These are phyloP conservation scores for Salvia hispanica DNA, from an alignment of 257 asterid genomes.

Conservation along the genomic window DNA sequence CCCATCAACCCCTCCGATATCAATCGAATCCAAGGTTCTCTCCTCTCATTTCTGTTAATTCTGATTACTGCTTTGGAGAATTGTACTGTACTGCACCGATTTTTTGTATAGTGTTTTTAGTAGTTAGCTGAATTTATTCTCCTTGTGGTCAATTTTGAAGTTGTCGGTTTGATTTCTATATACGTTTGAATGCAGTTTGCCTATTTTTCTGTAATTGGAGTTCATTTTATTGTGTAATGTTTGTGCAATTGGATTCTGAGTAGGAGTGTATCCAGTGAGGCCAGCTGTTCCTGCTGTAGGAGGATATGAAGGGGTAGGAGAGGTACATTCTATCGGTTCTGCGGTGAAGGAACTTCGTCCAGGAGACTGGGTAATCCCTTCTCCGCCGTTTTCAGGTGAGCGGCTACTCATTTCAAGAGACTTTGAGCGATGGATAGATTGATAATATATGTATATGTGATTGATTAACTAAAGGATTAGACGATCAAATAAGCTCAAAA, in stretches of 20 bases:
- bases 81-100: not conserved
- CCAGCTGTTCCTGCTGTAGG: conserved; percentile 93
- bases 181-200: not conserved
- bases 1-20: conserved; percentile 97
- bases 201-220: not conserved
- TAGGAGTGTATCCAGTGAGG: conserved; percentile 95
- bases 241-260: conserved; percentile 10
- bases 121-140: conserved; percentile 17
- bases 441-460: too few species aligned
- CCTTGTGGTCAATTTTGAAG: not conserved
- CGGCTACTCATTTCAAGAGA: conserved; percentile 14
- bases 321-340: conserved; percentile 75
- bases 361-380: conserved; percentile 95
- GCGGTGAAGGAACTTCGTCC: conserved; percentile 64
- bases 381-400: conserved; percentile 89
- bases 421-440: too few species aligned
- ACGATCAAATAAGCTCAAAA: too few species aligned
- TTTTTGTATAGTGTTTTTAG: not conserved
- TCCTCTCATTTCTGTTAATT: conserved; percentile 13
- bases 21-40: conserved; percentile 81
- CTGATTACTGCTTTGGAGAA: not conserved
- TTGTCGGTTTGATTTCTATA: not conserved
- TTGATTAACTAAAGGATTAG: too few species aligned
- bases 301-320: conserved; percentile 98
- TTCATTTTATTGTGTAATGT: not conserved